Evolutionary conservation across 2,329 filamentous ascomycete genomes (phyloP).

Genomic region (Cladosporium sp.): DNA sequence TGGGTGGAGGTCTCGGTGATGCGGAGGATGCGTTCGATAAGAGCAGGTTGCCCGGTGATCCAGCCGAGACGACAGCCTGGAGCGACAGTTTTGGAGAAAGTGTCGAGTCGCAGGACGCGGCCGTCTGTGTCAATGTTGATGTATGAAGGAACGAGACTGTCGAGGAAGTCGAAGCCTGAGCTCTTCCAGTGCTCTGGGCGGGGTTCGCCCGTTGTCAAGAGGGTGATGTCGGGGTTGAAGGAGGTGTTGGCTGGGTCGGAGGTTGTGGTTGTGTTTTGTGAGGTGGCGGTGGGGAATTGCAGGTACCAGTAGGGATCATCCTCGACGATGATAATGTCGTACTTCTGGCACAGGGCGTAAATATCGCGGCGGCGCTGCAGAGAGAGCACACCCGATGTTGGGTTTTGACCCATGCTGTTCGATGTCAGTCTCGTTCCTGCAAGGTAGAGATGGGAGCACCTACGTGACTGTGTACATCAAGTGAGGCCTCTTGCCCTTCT

Average conservation of each 20-base stretch:
- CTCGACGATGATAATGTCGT: constrained; percentile 86
- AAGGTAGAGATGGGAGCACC: too few relatives aligned
- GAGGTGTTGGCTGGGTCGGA: constrained; percentile 24
- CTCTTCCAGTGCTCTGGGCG: constrained; percentile 47
- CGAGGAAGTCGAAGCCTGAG: constrained; percentile 71
- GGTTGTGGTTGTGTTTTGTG: constrained; percentile 31
- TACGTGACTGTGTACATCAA: constrained; percentile 86
- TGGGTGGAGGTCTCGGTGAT: constrained; percentile 76
- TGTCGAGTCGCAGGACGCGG: constrained; percentile 83
- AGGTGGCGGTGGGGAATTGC: constrained; percentile 71
- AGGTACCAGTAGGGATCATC: constrained; percentile 97
- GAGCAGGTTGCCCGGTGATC: constrained; percentile 76
- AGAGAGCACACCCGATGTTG: constrained; percentile 71
- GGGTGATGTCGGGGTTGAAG: constrained; percentile 25
- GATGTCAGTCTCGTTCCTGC: constrained; percentile 12
- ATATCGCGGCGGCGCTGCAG: constrained; percentile 70
- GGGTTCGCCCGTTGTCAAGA: constrained; percentile 46
- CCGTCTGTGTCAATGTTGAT: constrained; percentile 78
- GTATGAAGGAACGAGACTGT: constrained; percentile 79
- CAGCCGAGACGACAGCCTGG: constrained; percentile 87
- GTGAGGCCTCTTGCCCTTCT: constrained; percentile 70
- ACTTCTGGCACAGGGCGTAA: constrained; percentile 74
- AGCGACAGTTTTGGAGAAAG: constrained; percentile 88
- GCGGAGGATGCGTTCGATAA: constrained; percentile 69
- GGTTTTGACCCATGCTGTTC: constrained; percentile 78